Base-by-base conservation (phyloP, 192 early-diverging fungal genomes). In the Helicostylum pulchrum region DNA sequence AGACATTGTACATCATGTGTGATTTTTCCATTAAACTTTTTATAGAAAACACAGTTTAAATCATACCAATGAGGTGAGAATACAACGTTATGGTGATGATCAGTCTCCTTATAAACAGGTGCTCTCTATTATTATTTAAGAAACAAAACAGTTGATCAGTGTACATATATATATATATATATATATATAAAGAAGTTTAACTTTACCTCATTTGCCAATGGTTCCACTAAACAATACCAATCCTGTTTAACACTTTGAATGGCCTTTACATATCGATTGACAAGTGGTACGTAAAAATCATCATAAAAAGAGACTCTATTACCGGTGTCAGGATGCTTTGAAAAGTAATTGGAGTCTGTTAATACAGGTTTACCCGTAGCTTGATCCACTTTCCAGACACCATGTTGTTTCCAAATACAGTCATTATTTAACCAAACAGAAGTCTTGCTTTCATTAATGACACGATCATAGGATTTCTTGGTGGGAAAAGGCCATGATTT, bases 61-160 rank as follows among this genome's bases (percentile, higher is more conserved):
- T 94, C 92, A 66, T 94, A 94, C 91, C 91, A 94, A 74, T 94
- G 92, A 12, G 92, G 92, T 0, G 91, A 82, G 66, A 86, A 94
- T 3, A 92, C 81, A 23, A 89, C 68, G 43, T 88, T 81, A 5
- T 79, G 62, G 36, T 86, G 65, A 42, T 84, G 79, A 44, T 81
- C 77, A 15, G 51, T 67, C 21, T 77, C 60, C 20, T 48, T 69
- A 62, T 74, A 80, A 11, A 78, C 61, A 53, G 83, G 83, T 26
- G 81, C 62, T 39, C 67, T 67, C 72, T 79, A 58, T 15, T 49
- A 52, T 46, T n/a, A 26, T 10, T 23, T 50, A 62, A 53, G 0
- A 2, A 31, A 47, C 5, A 15, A 63, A 52, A 0, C 26, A 26
- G 26, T 26, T 26, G 2, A 53, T n/a, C 2, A 49, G 3, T n/a